Evolutionary conservation across 495 filamentous ascomycete genomes (phyloP).

Genomic region (Aspergillus incahuasiensis): DNA sequence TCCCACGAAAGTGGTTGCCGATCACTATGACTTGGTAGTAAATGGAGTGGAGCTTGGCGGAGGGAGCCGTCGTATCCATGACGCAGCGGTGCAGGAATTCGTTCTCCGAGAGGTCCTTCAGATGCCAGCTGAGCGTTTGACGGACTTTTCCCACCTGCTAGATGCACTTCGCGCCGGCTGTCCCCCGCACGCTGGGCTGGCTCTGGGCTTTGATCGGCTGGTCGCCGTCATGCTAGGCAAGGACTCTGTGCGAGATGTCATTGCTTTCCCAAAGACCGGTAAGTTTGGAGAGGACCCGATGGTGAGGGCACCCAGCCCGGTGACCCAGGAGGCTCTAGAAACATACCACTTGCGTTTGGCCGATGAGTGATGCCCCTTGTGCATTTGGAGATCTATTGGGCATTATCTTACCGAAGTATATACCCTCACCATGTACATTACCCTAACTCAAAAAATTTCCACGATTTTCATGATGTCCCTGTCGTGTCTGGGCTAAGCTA

Average conservation of each 20-base stretch:
- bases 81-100: conserved; percentile 77
- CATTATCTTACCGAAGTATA: background rate
- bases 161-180: conserved; percentile 80
- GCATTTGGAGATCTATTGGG: background rate
- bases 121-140: conserved; percentile 54
- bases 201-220: conserved; percentile 86
- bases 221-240: conserved; percentile 74
- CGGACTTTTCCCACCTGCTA: conserved; percentile 78
- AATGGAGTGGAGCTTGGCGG: conserved; percentile 95
- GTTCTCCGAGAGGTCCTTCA: conserved; percentile 79
- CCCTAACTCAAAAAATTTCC: too few species aligned
- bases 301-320: conserved; percentile 65
- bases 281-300: conserved; percentile 75
- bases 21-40: conserved; percentile 92
- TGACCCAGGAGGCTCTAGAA: conserved; percentile 59
- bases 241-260: conserved; percentile 80
- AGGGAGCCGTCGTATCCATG: conserved; percentile 88
- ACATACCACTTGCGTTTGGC: conserved; percentile 56
- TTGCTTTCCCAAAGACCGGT: conserved; percentile 90
- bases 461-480: too few species aligned
- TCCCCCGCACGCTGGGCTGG: conserved; percentile 94
- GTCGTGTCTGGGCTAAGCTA: too few species aligned
- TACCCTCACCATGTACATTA: background rate
- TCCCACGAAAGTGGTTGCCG: conserved; percentile 66
- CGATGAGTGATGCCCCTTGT: background rate